Conservation (phyloP, 352 stramenopile genomes). For the Pythium sp. region DNA sequence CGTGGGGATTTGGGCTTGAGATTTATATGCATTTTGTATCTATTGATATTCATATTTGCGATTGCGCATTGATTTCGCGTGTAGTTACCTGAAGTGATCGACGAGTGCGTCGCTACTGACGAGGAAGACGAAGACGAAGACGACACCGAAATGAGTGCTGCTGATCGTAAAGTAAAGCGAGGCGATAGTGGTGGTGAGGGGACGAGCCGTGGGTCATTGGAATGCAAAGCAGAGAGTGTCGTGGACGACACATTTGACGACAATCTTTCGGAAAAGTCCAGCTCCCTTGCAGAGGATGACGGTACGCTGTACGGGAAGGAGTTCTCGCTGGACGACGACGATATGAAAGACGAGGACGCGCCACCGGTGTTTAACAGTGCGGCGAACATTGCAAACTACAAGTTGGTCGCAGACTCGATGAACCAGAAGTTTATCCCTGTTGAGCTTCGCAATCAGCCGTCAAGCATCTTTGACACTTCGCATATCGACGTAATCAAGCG, state of each 20-base stretch:
- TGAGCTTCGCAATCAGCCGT: slow-evolving; percentile 55
- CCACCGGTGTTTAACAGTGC: slow-evolving; percentile 51
- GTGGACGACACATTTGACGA: slow-evolving; percentile 59
- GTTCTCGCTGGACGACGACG: slow-evolving; percentile 49
- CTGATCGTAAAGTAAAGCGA: slow-evolving; percentile 10
- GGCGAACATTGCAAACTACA: slow-evolving; percentile 58
- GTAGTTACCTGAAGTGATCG: slow-evolving; percentile 53
- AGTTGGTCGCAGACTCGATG: slow-evolving; percentile 81
- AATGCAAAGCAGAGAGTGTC: slow-evolving; percentile 29
- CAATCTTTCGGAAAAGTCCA: slow-evolving; percentile 62
- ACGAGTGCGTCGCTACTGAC: slow-evolving; percentile 21
- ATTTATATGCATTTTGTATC: neutral
- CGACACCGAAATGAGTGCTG: slow-evolving; percentile 11
- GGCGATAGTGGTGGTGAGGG: slow-evolving; percentile 26
- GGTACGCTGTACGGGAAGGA: slow-evolving; percentile 82
- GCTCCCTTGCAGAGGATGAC: slow-evolving; percentile 68
- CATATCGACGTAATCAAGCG: slow-evolving; percentile 83
- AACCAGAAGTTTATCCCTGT: slow-evolving; percentile 76
- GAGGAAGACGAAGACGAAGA: slow-evolving; percentile 22
- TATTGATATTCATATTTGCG: neutral
- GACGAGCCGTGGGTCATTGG: slow-evolving; percentile 42
- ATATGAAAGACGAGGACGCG: slow-evolving; percentile 50
- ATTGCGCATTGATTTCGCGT: slow-evolving; percentile 1
- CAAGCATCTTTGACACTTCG: slow-evolving; percentile 62
- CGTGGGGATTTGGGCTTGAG: neutral